Base-by-base conservation (phyloP, 768 basidiomycete genomes). In the Lanmaoa pseudosensibilis region DNA sequence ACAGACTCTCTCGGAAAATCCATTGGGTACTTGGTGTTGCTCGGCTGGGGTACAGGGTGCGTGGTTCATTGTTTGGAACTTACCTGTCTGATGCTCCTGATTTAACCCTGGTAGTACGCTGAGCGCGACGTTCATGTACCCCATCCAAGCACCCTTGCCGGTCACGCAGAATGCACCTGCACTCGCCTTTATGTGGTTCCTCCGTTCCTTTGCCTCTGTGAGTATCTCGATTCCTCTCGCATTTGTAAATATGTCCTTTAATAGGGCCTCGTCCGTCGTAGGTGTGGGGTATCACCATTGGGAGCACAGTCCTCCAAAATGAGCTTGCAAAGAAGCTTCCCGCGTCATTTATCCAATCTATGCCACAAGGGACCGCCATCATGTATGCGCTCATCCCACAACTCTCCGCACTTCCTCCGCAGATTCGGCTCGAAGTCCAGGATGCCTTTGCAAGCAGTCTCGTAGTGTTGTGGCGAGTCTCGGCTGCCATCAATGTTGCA, bases 201-300 rank as follows among this genome's bases (percentile, higher is more conserved):
- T 30, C 7, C 27, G 27, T 30, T 30, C 27, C 1, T 80, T 76
- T 50, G 69, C 72, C 3, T 65, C 71, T 45, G 77, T 76, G 41
- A 32, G 66, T 51, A 12, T 57, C 48, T 13, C 15, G 0, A 5
- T 32, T 21, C 46, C n/a, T 36, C 25, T 32, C 15, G 43, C 25
- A 13, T 46, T 15, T n/a, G 27, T 11, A 37, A 2, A 7, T 8
- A 6, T 16, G 16, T 45, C 6, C 16, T 36, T 15, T 21, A 15
- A 27, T 33, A 9, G 2, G 3, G 3, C 5, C 12, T 37, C n/a
- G 5, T 34, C 10, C 8, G 11, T 36, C 1, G 4, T 65, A 83
- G 76, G 71, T 73, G 5, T 81, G 81, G 77, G 83, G 83, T 3
- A 69, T 83, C 49, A 72, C 77, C 0, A 73, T 85, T 50, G 77